Conservation (phyloP, 2,329 filamentous ascomycete genomes). For the Pseudogymnoascus sp. region DNA sequence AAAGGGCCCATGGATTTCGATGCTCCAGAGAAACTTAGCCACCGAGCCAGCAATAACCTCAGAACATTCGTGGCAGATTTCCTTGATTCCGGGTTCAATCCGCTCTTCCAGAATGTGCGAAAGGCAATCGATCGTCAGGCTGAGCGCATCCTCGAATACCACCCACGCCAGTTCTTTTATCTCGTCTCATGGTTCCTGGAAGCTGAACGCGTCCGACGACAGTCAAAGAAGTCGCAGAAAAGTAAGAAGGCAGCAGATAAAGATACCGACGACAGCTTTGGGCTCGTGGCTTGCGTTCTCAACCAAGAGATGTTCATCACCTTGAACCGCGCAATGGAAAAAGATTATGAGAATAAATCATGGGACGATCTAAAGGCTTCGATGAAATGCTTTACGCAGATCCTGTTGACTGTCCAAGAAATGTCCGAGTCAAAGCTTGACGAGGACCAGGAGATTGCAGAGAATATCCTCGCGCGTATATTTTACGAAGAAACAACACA, state of each 20-base stretch:
- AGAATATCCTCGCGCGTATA: constrained; percentile 93
- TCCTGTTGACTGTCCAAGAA: constrained; percentile 82
- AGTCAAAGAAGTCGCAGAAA: constrained; percentile 47
- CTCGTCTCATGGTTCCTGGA: constrained; percentile 86
- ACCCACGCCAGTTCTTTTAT: constrained; percentile 84
- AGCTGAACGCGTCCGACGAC: constrained; percentile 68
- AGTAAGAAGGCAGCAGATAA: constrained; percentile 34
- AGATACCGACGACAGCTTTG: constrained; percentile 65
- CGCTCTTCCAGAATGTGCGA: constrained; percentile 73
- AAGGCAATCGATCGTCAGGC: constrained; percentile 87
- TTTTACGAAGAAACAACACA: constrained; percentile 97
- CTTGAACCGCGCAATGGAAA: constrained; percentile 74
- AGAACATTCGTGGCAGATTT: constrained; percentile 85
- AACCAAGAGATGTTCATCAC: constrained; percentile 94
- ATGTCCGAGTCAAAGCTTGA: constrained; percentile 79
- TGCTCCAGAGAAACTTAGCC: constrained; percentile 58
- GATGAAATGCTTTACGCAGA: constrained; percentile 92
- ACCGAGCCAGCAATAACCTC: constrained; percentile 66
- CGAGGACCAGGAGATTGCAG: constrained; percentile 95
- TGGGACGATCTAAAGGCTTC: constrained; percentile 82
- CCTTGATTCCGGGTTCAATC: constrained; percentile 90
- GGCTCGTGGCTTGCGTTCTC: constrained; percentile 77
- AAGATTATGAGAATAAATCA: constrained; percentile 69
- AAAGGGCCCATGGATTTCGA: constrained; percentile 68
- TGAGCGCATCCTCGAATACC: constrained; percentile 67